A percentile compares a stretch with the other conserved stretches of the same genome.
These are phyloP conservation scores for Mycena olivaceomarginata DNA, from an alignment of 768 basidiomycete genomes.

Conservation along the genomic window DNA sequence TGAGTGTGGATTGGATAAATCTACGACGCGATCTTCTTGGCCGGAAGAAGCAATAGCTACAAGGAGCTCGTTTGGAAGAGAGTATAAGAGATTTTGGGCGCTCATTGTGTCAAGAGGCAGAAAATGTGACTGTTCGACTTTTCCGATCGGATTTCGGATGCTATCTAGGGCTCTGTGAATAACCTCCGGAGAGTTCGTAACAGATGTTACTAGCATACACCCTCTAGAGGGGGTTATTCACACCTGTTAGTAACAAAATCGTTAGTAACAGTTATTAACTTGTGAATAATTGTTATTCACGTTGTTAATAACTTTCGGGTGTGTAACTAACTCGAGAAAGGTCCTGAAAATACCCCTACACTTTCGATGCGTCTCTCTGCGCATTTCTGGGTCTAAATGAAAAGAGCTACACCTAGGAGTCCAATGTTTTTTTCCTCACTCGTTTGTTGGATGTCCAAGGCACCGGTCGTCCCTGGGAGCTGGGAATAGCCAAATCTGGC, in stretches of 20 bases:
- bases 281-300: not conserved
- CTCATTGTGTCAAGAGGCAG: too few species aligned
- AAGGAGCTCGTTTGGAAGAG: too few species aligned
- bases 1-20: too few species aligned
- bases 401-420: not conserved
- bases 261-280: not conserved
- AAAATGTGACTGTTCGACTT: too few species aligned
- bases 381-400: not conserved
- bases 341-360: not conserved
- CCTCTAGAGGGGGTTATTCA: not conserved
- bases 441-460: not conserved
- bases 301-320: not conserved
- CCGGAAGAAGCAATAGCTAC: too few species aligned
- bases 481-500: not conserved
- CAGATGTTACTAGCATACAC: too few species aligned
- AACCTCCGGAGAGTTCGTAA: too few species aligned
- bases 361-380: not conserved
- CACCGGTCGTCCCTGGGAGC: not conserved
- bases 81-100: too few species aligned
- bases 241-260: conserved; percentile 2
- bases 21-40: too few species aligned
- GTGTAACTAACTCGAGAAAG: not conserved
- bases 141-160: too few species aligned
- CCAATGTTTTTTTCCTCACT: not conserved
- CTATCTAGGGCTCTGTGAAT: too few species aligned